Percentiles rank a stretch among this genome's conserved stretches.
Conservation (phyloP, 2,329 filamentous ascomycete species). For the Venturia pyrina region DNA sequence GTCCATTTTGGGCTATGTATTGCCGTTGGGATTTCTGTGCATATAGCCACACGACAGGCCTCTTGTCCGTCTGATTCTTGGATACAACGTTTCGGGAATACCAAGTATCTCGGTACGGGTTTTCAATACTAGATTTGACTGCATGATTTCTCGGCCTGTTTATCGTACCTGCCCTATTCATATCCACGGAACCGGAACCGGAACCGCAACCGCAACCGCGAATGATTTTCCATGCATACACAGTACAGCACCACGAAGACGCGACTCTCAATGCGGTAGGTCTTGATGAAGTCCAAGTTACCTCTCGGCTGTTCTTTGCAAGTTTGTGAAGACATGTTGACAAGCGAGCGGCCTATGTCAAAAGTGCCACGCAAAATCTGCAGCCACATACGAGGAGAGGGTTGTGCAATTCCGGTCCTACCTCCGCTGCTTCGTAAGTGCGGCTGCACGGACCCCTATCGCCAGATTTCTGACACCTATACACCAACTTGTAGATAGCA, state of each 20-base stretch:
- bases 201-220: too few species aligned
- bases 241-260: neutral
- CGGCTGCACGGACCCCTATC: too few species aligned
- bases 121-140: neutral
- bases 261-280: neutral
- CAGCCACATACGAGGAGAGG: constrained; percentile 1
- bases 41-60: neutral
- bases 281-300: neutral
- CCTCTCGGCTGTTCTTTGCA: neutral
- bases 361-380: neutral
- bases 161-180: neutral
- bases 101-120: neutral
- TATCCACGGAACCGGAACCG: neutral
- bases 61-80: neutral
- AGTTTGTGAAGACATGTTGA: neutral
- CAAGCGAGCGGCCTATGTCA: neutral
- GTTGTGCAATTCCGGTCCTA: neutral
- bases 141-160: neutral
- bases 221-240: neutral
- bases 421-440: too few species aligned
- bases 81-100: neutral
- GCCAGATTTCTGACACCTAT: too few species aligned
- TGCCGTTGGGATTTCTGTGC: neutral
- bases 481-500: too few species aligned
- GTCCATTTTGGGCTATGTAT: neutral